These are phyloP conservation scores for Cryptosporidium bovis DNA, from an alignment of 169 alveolate genomes.

Conservation along the genomic window DNA sequence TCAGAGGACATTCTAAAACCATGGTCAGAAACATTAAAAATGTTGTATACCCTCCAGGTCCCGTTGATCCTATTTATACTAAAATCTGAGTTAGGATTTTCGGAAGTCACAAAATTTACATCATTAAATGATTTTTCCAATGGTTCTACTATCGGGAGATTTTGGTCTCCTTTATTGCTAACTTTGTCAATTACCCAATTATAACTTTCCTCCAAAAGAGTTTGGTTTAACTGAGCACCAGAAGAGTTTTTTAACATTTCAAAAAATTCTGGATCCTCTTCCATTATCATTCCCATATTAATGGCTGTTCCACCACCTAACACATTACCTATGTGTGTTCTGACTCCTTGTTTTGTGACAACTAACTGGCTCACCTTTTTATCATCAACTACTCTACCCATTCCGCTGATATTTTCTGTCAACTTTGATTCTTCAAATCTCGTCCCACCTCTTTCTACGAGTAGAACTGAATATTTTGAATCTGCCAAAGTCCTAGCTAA, in stretches of 20 bases:
- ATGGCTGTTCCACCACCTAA: slow-evolving; percentile 82
- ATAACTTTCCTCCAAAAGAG: slow-evolving; percentile 69
- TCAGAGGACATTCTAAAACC: slow-evolving; percentile 70
- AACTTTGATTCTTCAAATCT: slow-evolving; percentile 74
- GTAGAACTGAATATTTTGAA: slow-evolving; percentile 75
- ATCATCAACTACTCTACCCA: slow-evolving; percentile 80
- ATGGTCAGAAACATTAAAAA: slow-evolving; percentile 50
- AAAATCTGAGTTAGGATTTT: slow-evolving; percentile 50
- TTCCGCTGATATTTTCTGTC: slow-evolving; percentile 76
- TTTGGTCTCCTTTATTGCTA: slow-evolving; percentile 62
- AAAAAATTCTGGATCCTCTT: slow-evolving; percentile 77
- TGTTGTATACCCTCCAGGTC: slow-evolving; percentile 63
- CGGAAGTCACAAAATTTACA: slow-evolving; percentile 36
- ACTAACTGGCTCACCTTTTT: slow-evolving; percentile 77
- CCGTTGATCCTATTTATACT: slow-evolving; percentile 57
- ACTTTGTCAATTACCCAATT: slow-evolving; percentile 48
- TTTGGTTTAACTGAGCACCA: slow-evolving; percentile 70
- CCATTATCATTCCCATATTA: slow-evolving; percentile 81
- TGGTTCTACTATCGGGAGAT: slow-evolving; percentile 68
- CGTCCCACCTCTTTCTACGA: slow-evolving; percentile 80
- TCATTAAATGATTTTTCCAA: slow-evolving; percentile 50
- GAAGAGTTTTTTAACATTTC: slow-evolving; percentile 47
- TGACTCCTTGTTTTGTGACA: slow-evolving; percentile 78
- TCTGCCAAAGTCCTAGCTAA: slow-evolving; percentile 80
- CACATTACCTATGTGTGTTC: slow-evolving; percentile 79